Base-by-base conservation (phyloP, 495 filamentous ascomycete species). In the Penicillium waksmanii region DNA sequence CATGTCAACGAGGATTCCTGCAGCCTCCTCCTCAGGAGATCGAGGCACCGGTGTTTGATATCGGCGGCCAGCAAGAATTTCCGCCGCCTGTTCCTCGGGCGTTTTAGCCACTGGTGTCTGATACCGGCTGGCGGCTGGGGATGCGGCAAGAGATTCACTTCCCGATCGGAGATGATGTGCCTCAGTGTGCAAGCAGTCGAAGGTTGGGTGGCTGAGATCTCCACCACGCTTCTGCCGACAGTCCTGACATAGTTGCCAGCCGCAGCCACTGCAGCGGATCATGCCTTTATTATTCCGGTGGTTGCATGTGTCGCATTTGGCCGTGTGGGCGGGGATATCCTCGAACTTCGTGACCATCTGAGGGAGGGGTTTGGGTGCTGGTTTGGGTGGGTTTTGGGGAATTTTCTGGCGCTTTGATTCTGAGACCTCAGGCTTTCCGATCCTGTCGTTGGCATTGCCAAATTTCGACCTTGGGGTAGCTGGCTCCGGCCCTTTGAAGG, bases 261-360 rank as follows among this genome's bases (percentile, higher is more conserved):
- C 69, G 51, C 82, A 84, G 1, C 54, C 58, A 10, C 51, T 61
- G 63, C 82, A 84, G 8, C 78, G 75, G 11, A 70, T 66, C 69
- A 84, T 79, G 15, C 72, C 77, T 11, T 58, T 51, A 8, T 40
- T 67, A 53, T 84, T 84, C 6, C 80, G 73, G 11, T 60, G 61
- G 48, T 77, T 70, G 63, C 82, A 84, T 1, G 71, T 13, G 34
- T 84, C 82, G 54, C 82, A 84, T 62, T 82, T 84, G 1, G 78
- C 81, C 0, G 81, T 84, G 55, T 77, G 75, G 6, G 77, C 74
- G 1, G 56, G 61, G 17, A 82, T 69, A 19, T 70, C 58, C 2
- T 58, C 51, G 60, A 79, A 79, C 3, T 61, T n/a, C 3, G 62
- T 64, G 49, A 25, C 8, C 5, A 40, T 5, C 36, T 40, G 2